phyloP scores from a whole-genome alignment of 306 rosid species.

The Castanea sativa region DNA sequence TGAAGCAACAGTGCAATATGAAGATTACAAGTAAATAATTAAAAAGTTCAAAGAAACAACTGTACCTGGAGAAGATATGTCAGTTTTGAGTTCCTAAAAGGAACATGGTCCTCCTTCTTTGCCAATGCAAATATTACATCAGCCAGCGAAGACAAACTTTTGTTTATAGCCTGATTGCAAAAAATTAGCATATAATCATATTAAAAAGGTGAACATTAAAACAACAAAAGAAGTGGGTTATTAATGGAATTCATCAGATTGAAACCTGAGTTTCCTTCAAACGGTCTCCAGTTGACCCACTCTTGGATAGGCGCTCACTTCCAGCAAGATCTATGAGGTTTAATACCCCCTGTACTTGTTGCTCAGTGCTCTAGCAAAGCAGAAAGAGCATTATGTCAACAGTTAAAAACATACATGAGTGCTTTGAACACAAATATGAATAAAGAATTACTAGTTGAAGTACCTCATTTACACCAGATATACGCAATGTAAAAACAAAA shows the following conservation, averaged over 20 bases:
- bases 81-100: constrained; percentile 87
- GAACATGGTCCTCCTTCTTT: constrained; percentile 90
- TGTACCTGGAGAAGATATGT: constrained; percentile 93
- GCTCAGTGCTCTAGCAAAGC: constrained; percentile 68
- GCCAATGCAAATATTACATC: constrained; percentile 94
- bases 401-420: neutral
- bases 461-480: constrained; percentile 85
- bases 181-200: constrained; percentile 9
- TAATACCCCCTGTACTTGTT: constrained; percentile 93
- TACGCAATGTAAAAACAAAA: constrained; percentile 89
- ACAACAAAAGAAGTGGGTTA: neutral
- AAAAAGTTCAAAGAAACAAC: neutral
- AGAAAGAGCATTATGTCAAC: constrained; percentile 13
- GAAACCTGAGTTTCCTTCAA: constrained; percentile 95
- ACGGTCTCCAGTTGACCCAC: constrained; percentile 95
- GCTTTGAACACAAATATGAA: neutral
- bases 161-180: constrained; percentile 77
- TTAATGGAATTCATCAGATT: neutral
- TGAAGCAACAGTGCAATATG: neutral
- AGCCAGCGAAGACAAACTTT: constrained; percentile 77
- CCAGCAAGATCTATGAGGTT: constrained; percentile 95
- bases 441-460: neutral
- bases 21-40: neutral
- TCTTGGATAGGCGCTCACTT: constrained; percentile 88
- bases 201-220: neutral